These are phyloP conservation scores for Chaetoceros tenuissimus DNA, from an alignment of 108 stramenopile species.

Conservation along the genomic window DNA sequence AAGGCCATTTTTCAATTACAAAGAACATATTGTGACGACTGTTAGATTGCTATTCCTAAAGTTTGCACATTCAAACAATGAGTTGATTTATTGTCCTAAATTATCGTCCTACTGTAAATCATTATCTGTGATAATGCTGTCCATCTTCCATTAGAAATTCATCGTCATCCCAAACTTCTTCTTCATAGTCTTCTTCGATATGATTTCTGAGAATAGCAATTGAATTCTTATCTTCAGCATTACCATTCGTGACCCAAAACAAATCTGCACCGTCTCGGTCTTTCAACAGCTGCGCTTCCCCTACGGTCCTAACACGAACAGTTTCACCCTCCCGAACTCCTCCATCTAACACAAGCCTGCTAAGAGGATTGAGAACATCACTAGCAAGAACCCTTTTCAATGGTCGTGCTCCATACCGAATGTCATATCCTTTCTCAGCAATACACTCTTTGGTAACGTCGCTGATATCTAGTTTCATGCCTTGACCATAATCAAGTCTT, in stretches of 20 bases:
- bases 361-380: slow-evolving; percentile 82
- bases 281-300: slow-evolving; percentile 39
- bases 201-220: slow-evolving; percentile 60
- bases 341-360: slow-evolving; percentile 58
- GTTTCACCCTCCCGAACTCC: slow-evolving; percentile 54
- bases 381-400: slow-evolving; percentile 82
- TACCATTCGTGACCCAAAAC: slow-evolving; percentile 44
- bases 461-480: slow-evolving; percentile 57
- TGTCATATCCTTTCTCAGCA: slow-evolving; percentile 75
- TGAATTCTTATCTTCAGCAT: slow-evolving; percentile 48
- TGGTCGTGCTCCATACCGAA: slow-evolving; percentile 91
- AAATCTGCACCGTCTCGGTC: slow-evolving; percentile 13
- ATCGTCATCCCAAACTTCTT: slow-evolving; percentile 35
- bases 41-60: too few relatives aligned
- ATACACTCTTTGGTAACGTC: slow-evolving; percentile 40
- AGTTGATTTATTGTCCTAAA: too few relatives aligned
- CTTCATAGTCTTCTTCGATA: slow-evolving; percentile 9
- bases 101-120: too few relatives aligned
- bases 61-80: too few relatives aligned
- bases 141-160: slow-evolving; percentile 43
- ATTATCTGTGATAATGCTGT: slow-evolving; percentile 31
- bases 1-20: too few relatives aligned
- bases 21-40: too few relatives aligned
- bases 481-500: slow-evolving; percentile 48
- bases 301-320: slow-evolving; percentile 54